phyloP scores from a whole-genome alignment of 805 yeast genomes.

The Ogataea polymorpha region DNA sequence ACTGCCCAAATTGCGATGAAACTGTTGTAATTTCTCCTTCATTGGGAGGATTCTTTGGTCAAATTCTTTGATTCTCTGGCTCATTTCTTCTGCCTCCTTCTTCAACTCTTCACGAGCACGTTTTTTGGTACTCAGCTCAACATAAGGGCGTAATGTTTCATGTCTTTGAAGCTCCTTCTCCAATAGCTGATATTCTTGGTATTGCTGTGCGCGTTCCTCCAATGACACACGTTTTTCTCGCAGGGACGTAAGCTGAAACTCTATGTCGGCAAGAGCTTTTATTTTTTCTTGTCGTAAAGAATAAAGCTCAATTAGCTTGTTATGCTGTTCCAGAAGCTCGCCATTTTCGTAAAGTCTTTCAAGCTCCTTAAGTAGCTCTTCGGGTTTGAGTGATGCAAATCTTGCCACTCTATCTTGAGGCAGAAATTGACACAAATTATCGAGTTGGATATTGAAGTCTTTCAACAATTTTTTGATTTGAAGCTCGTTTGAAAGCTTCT shows the following conservation, averaged over 20 bases:
- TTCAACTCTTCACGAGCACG: slow-evolving; percentile 33
- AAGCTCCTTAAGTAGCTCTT: slow-evolving; percentile 69
- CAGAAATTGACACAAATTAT: slow-evolving; percentile 87
- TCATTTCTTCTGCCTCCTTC: slow-evolving; percentile 24
- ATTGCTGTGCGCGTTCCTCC: slow-evolving; percentile 45
- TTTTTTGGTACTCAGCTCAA: slow-evolving; percentile 34
- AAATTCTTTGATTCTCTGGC: slow-evolving; percentile 23
- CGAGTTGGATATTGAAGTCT: slow-evolving; percentile 72
- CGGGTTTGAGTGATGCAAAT: slow-evolving; percentile 79
- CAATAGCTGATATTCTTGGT: slow-evolving; percentile 43
- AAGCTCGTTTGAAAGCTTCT: slow-evolving; percentile 37
- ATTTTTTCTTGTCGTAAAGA: slow-evolving; percentile 30
- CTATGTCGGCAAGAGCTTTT: slow-evolving; percentile 30
- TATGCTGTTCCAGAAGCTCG: slow-evolving; percentile 54
- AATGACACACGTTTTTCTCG: slow-evolving; percentile 36
- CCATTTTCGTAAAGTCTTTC: slow-evolving; percentile 74
- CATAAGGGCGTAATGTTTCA: slow-evolving; percentile 36
- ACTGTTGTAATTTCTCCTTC: slow-evolving; percentile 15
- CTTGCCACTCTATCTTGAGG: slow-evolving; percentile 96
- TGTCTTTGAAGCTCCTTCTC: slow-evolving; percentile 36
- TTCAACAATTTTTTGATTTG: slow-evolving; percentile 44
- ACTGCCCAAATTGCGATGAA: slow-evolving; percentile 18
- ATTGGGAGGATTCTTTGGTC: slow-evolving; percentile 23
- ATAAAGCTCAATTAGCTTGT: slow-evolving; percentile 52
- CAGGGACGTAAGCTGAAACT: slow-evolving; percentile 33